Evolutionary conservation across 2,329 filamentous ascomycete genomes (phyloP), one percentile per base, ranked within the genome.

Genomic region (Cordyceps sp.): DNA sequence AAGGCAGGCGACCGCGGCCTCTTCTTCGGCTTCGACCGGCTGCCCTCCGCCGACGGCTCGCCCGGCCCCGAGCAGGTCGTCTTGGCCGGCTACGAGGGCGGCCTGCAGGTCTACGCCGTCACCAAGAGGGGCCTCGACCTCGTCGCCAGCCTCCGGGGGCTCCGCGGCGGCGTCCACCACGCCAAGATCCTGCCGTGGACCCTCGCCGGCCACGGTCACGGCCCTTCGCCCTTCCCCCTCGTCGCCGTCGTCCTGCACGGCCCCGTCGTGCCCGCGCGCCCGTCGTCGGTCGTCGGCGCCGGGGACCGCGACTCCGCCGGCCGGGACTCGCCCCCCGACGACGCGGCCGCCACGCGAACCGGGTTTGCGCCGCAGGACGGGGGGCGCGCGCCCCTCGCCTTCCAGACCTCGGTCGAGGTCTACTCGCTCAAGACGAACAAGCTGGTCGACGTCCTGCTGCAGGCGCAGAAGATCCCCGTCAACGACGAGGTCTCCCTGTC

Each of bases 371-470:
- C 52, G 40, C 53, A 55, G 40, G 55, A 53, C 28, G 47, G 44
- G 33, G 37, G 47, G 25, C 42, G 56, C 25, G 42, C 50, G 5
- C 61, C 75, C 36, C 67, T 71, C 31, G 65, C 66, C 29, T 92
- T 88, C 46, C 85, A 93, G 53, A 94, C 86, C 0, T 78, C 78
- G 1, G 83, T 93, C 6, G 84, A 94, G 43, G 62, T 96, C 0
- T 93, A 88, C 53, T 94, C 86, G 1, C 59, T 96, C 37, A 73
- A 70, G 42, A 81, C 76, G n/a, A 76, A 75, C 43, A 66, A 70
- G 38, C 69, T 72, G 34, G 56, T 94, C 33, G 69, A 76, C 18
- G 78, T 81, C 1, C 60, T 96, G 8, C 75, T 92, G 37, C 69
- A 75, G 43, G 74, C 78, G 27, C 69, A 80, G 31, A 63, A 72